These are phyloP conservation scores for Nicotiana obtusifolia DNA, from an alignment of 257 asterid genomes.

Conservation along the genomic window DNA sequence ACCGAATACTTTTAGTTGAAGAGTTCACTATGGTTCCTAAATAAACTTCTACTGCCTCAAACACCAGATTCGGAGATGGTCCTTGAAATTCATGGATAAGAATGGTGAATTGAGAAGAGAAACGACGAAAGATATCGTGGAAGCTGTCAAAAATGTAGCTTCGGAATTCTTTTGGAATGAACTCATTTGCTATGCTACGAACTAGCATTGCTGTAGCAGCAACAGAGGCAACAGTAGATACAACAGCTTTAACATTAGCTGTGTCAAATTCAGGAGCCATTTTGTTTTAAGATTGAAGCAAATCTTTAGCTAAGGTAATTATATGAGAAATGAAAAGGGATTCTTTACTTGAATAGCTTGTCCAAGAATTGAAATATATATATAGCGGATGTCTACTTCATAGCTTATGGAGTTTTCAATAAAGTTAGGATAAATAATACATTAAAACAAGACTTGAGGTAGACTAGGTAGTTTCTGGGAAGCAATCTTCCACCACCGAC, in stretches of 20 bases:
- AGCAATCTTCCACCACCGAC: not conserved
- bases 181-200: constrained; percentile 28
- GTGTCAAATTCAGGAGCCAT: not conserved
- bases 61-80: constrained; percentile 36
- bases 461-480: constrained; percentile 9
- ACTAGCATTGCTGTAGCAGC: constrained; percentile 45
- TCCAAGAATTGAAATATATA: not conserved
- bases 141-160: constrained; percentile 7
- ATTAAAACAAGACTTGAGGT: not conserved
- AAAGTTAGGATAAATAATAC: not conserved
- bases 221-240: constrained; percentile 41
- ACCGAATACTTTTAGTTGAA: constrained; percentile 23
- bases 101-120: constrained; percentile 31
- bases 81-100: constrained; percentile 45
- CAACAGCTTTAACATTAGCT: constrained; percentile 11
- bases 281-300: not conserved
- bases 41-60: constrained; percentile 36
- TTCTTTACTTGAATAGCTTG: not conserved
- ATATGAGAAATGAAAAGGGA: not conserved
- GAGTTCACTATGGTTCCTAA: constrained; percentile 22
- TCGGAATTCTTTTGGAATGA: constrained; percentile 34
- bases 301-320: not conserved
- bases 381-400: not conserved
- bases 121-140: constrained; percentile 11
- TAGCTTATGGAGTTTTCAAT: not conserved